Evolutionary conservation across 345 rosid genomes (phyloP).

Genomic region (Iberis pinnata): DNA sequence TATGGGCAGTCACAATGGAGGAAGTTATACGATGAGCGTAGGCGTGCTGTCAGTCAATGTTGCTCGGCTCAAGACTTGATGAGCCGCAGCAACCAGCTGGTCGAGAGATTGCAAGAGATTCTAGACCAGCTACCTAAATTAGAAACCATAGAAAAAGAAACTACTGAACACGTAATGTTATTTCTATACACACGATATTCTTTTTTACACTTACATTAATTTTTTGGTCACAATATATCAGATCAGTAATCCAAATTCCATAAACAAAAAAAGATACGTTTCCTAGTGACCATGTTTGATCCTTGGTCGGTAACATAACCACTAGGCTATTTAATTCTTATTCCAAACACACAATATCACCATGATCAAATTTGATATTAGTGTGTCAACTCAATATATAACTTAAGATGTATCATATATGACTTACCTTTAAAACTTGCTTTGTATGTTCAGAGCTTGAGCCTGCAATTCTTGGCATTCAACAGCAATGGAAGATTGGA

Average conservation of each 20-base stretch:
- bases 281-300: too few relatives aligned
- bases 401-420: neutral
- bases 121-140: constrained; percentile 7
- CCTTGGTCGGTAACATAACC: too few relatives aligned
- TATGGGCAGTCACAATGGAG: constrained; percentile 6
- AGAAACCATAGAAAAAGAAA: constrained; percentile 7
- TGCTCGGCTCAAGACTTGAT: neutral
- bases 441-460: neutral
- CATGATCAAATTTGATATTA: neutral
- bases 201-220: too few relatives aligned
- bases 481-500: neutral
- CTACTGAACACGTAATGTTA: constrained; percentile 7
- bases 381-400: neutral
- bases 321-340: too few relatives aligned
- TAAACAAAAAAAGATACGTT: too few relatives aligned
- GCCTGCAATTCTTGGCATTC: neutral
- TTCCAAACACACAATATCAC: constrained; percentile 3
- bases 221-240: too few relatives aligned
- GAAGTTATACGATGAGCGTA: neutral
- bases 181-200: too few relatives aligned
- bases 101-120: constrained; percentile 4
- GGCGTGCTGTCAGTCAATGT: neutral
- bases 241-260: too few relatives aligned
- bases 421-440: neutral
- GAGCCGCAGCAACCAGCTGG: neutral